Base-by-base conservation (phyloP, 129 eudicot species). In the Mikania micrantha region DNA sequence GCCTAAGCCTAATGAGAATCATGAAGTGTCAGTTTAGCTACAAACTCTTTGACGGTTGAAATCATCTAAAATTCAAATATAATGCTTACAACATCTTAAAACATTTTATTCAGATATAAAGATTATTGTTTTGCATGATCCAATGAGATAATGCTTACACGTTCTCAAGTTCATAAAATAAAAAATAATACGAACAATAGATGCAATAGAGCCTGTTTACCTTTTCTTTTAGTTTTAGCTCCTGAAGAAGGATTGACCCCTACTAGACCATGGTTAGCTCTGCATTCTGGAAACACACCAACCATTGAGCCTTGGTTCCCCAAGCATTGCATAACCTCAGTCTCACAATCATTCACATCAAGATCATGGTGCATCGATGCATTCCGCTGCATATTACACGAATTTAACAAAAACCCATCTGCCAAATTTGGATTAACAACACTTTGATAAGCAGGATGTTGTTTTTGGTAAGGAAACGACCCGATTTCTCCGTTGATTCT, bases 401-500 rank as follows among this genome's bases (percentile, higher is more conserved):
- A 84, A 78, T 88, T 89, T 84, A 92, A 53, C 76, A 80, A 74
- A 65, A 81, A 88, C 53, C 85, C 84, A n/a, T 85, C 77, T 12
- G 81, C 79, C 42, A 77, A 13, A 59, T 64, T 84, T 8, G 87
- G 64, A 79, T 64, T 79, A 36, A 40, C 75, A 47, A 60, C 56
- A 64, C 69, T 81, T 60, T 76, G 95, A 80, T 82, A 80, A 67
- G 62, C 62, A 2, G 86, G 77, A 44, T 75, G 69, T 21, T 67
- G 79, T 75, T 82, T 94, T 74, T 94, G 99, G 67, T 90, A 94
- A 67, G 99, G 99, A 68, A 90, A 94, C 13, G 95, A 85, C 4
- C 99, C 99, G 36, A 94, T 85, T 74, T 87, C 99, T 47, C 99
- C 97, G 67, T 94, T 97, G 25, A 94, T 90, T 71, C 99, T 83